Base-by-base conservation (phyloP, 2,329 filamentous ascomycete species). In the Fusarium sp. region DNA sequence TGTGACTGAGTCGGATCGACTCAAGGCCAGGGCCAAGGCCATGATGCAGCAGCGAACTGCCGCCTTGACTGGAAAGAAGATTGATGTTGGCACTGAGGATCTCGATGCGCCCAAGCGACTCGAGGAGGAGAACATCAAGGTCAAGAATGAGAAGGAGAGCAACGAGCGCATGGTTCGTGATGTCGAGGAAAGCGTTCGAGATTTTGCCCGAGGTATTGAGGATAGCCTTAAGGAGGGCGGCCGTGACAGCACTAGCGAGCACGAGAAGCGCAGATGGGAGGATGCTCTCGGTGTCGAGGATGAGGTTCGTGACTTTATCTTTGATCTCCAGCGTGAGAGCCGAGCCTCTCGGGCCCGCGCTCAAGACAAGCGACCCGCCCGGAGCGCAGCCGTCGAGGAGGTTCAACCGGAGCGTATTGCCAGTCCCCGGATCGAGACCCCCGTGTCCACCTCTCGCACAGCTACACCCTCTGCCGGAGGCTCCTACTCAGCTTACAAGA, bases 31-130 rank as follows among this genome's bases (percentile, higher is more conserved):
- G 72, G 95, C 96, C 31, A 97, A 94, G 81, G 95, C 95, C 38
- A 97, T 97, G 89, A 99, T 99, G 96, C 95, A 98, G 81, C 94
- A 97, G 76, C 91, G 96, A 64, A 94, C 96, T 72, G 96, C 96
- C 61, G 95, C 96, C 16, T 83, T 99, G 68, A 93, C 93, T 20
- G 96, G 96, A 62, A 93, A 91, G 79, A 93, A 94, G 77, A 83
- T 90, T 50, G 89, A 92, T 36, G 79, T 83, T 2, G 83, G 82
- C 49, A 87, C 90, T 65, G 92, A 96, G 70, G 91, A 94, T 68
- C 85, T 87, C 25, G 92, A 92, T 69, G 93, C 92, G 4, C 90
- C 93, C 50, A 92, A 93, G 81, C 89, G 96, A 33, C 81, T 98
- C 14, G 96, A 98, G 78, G 92, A 96, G 72, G 95, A 99, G 80